These are phyloP conservation scores for Periconia sp. DNA, from an alignment of 2,329 filamentous ascomycete species.

Conservation along the genomic window DNA sequence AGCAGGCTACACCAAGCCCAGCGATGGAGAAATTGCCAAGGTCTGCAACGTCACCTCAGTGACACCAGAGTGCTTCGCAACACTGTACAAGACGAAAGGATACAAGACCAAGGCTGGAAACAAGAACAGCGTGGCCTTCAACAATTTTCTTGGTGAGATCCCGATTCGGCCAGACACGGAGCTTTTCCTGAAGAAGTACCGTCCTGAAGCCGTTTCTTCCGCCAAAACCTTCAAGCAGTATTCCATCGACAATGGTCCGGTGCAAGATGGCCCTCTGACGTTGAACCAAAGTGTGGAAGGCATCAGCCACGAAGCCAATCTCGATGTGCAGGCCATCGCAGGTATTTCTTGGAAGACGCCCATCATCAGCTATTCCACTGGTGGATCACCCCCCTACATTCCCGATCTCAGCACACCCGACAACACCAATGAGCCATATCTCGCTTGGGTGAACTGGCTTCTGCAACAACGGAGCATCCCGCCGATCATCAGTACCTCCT, in stretches of 20 bases:
- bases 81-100: constrained; percentile 60
- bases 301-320: constrained; percentile 63
- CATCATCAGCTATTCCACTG: constrained; percentile 65
- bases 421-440: constrained; percentile 72
- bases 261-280: constrained; percentile 51
- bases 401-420: constrained; percentile 54
- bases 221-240: constrained; percentile 63
- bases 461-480: constrained; percentile 64
- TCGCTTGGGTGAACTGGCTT: constrained; percentile 66
- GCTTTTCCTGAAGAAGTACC: constrained; percentile 62
- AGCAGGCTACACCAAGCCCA: constrained; percentile 31
- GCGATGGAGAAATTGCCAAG: constrained; percentile 39
- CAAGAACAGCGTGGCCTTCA: constrained; percentile 56
- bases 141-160: constrained; percentile 57
- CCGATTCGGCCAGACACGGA: constrained; percentile 63
- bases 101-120: constrained; percentile 55
- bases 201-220: constrained; percentile 55
- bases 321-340: constrained; percentile 68
- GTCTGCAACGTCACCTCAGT: constrained; percentile 60
- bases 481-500: constrained; percentile 68
- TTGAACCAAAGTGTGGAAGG: constrained; percentile 31
- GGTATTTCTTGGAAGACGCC: constrained; percentile 61
- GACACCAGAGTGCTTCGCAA: constrained; percentile 61
- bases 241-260: constrained; percentile 62
- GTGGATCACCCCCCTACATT: constrained; percentile 60